Base-by-base conservation (phyloP, 2,329 filamentous ascomycete species). In the Alternaria novae-zelandiae region DNA sequence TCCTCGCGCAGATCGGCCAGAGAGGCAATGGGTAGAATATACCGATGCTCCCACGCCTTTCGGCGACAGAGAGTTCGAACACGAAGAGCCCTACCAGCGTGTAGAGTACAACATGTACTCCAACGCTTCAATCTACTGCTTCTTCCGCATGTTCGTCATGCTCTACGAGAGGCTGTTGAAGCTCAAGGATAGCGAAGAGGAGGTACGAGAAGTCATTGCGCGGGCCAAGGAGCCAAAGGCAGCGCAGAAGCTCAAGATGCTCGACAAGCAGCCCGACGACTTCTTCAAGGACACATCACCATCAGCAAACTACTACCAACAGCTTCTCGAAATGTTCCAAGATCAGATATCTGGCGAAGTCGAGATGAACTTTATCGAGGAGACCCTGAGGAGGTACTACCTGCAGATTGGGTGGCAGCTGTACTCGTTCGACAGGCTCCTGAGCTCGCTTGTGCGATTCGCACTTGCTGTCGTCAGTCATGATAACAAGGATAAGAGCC, bases 121-220 rank as follows among this genome's bases (percentile, higher is more conserved):
- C 78, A 98, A 97, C 79, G 88, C 93, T 73, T 93, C 91, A 4
- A 90, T 99, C 63, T 97, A 94, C 77, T 94, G 96, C 80, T 98
- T 99, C 85, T 91, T 99, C 83, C 92, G 91, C 70, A 90, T 97
- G 65, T 96, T 99, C 78, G 89, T 97, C 76, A 91, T 91, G n/a
- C 84, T 99, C 6, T 98, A 97, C 81, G 88, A 90, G 73, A 90
- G 96, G 44, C 86, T 99, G 13, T 85, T 91, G 66, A 91, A 91
- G 64, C 89, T 98, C 79, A 98, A 98, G 83, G 86, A 90, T 62
- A 90, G 90, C 74, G 91, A 92, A 72, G 85, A 87, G 4, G 87
- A 90, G 47, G 94, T 96, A 10, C 85, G 88, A 51, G 87, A 89
- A 70, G 90, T 93, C 72, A 90, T 97, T 43, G 84, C 86, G 25